Base-by-base conservation (phyloP, 2,329 filamentous ascomycete species). In the Ophiostoma himal-ulmi region DNA sequence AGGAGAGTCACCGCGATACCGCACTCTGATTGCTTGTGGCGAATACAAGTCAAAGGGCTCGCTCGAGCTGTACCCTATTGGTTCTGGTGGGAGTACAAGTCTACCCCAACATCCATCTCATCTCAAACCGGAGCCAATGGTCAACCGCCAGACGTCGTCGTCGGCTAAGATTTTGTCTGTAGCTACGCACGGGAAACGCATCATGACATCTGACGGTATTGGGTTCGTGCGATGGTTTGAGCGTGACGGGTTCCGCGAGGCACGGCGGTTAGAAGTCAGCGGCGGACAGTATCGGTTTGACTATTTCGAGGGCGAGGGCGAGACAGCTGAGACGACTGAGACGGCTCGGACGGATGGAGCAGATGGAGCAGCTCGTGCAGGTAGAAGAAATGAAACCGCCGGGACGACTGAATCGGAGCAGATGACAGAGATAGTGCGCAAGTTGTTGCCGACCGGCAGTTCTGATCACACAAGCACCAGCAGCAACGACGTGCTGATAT, bases 41-140 rank as follows among this genome's bases (percentile, higher is more conserved):
- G 92, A 94, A 77, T 97, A 97, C 81, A 96, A 95, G 75, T 92
- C 91, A 41, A 94, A 95, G 78, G 94, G 94, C 0, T 94, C 91
- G 0, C 82, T 98, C 1, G 94, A 98, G 77, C 81, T 97, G n/a
- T 97, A 96, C 78, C n/a, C 62, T 13, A 34, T 41, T 17, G 65
- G 37, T 2, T 3, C 88, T 88, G 17, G 80, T 92, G 44, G 44
- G 17, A n/a, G 17, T 20, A 17, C 41, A 44, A 14, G 17, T 6
- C 30, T 30, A 30, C 0, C 71, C 75, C 34, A 30, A 20, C n/a
- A 57, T 14, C 3, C 39, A 36, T 8, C 13, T n/a, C 30, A 14
- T 1, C 36, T 3, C 17, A 14, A 1, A 6, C 62, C 62, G 8
- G 62, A 65, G 34, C 80, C 81, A 14, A 87, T 89, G 78, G 89